Evolutionary conservation across 768 basidiomycete genomes (phyloP), one percentile per base, ranked within the genome.

Genomic region (Rossbeevera mucosa): DNA sequence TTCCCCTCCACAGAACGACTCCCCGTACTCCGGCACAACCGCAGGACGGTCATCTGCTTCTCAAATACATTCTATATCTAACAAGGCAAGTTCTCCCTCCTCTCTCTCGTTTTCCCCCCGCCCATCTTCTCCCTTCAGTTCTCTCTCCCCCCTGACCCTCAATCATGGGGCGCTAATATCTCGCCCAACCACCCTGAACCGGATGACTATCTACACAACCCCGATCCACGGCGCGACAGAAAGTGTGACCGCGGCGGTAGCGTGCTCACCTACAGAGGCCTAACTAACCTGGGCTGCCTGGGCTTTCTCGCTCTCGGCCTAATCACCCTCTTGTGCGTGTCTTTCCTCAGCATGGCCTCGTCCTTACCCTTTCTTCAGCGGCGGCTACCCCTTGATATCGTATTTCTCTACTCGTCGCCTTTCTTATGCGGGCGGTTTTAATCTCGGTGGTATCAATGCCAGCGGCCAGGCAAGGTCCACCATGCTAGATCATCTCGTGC

Each of bases 151-250:
- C 80, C 86, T 1, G 86, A 89, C 67, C 88, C 88, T 3, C 70
- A 76, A 13, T 79, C 76, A 0, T 90, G 88, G 88, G 86, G 85
- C 2, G 79, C 85, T 29, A 79, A 85, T 57, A 69, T 86, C 53
- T 81, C 80, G 7, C 76, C 76, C 33, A 75, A 75, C 54, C 71
- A 77, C 48, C 65, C 74, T 4, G 86, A 88, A 64, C 71, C 79
- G 14, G 86, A 88, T 54, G 86, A 88, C 65, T 77, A 77, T 50
- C 76, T 88, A n/a, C 86, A 88, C 64, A 85, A 85, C 58, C 84
- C 85, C 2, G 84, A 86, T 61, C 83, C 85, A 11, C 75, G 75
- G 30, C 76, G 85, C 28, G 83, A 85, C 59, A 66, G 76, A 52
- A 80, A 78, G 50, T 72, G 75, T 38, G 82, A 85, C 59, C 67